A percentile compares a stretch with the other conserved stretches of the same genome.
These are phyloP conservation scores for Tolypocladium ovalisporum DNA, from an alignment of 2,329 filamentous ascomycete species.

Conservation along the genomic window DNA sequence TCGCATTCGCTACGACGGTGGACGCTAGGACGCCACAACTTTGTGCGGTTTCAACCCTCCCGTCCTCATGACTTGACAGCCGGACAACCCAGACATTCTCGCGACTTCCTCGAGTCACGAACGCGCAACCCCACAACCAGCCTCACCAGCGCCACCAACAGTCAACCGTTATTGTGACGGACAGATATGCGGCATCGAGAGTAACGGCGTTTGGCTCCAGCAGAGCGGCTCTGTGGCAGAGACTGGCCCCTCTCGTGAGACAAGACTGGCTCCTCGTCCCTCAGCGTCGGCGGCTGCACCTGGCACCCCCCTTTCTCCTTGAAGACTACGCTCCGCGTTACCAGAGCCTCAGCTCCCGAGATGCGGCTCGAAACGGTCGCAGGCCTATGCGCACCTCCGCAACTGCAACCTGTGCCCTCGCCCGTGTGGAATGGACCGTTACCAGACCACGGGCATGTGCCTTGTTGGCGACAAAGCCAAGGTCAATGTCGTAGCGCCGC, in stretches of 20 bases:
- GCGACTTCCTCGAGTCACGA: neutral
- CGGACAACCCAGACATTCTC: too few species aligned
- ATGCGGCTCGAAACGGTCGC: slow-evolving; percentile 62
- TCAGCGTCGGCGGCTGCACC: slow-evolving; percentile 27
- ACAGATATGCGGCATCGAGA: neutral
- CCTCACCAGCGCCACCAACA: neutral
- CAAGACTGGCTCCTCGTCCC: neutral
- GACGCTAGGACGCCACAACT: too few species aligned
- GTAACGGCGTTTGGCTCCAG: neutral
- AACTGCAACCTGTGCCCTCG: slow-evolving; percentile 77
- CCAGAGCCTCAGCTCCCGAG: slow-evolving; percentile 53
- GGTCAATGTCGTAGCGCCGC: slow-evolving; percentile 75
- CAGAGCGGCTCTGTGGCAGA: neutral
- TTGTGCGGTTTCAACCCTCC: too few species aligned
- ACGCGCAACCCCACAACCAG: neutral
- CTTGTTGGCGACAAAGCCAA: slow-evolving; percentile 67
- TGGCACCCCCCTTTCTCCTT: slow-evolving; percentile 58
- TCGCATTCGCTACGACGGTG: too few species aligned
- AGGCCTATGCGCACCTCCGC: slow-evolving; percentile 62
- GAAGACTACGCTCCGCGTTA: slow-evolving; percentile 67
- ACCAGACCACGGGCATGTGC: slow-evolving; percentile 66
- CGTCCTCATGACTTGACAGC: too few species aligned
- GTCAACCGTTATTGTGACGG: neutral
- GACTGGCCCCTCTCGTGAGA: slow-evolving; percentile 2
- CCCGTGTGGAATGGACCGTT: slow-evolving; percentile 70